phyloP scores from a whole-genome alignment of 1,284 basidiomycete genomes.

The Puccinia novopanici region DNA sequence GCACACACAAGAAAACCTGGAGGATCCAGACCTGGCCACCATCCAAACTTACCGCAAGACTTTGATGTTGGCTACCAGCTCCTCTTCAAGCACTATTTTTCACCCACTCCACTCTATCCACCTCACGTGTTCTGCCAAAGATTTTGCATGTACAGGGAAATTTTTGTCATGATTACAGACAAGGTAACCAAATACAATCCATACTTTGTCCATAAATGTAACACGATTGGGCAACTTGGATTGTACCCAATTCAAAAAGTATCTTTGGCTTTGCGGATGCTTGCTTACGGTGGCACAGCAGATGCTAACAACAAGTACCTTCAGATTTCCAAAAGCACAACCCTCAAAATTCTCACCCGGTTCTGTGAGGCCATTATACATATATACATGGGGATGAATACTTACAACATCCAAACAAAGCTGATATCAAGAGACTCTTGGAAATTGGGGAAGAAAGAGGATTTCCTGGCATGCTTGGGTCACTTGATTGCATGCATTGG shows the following conservation, averaged over 20 bases:
- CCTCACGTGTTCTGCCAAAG: not conserved
- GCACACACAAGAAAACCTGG: not conserved
- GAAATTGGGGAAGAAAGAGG: not conserved
- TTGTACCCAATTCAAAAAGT: not conserved
- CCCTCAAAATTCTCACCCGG: too few species aligned
- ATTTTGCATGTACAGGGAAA: slow-evolving; percentile 4
- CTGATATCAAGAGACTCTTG: not conserved
- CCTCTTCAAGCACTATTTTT: slow-evolving; percentile 2
- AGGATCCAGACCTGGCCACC: not conserved
- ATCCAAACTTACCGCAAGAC: not conserved
- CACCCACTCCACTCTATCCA: not conserved
- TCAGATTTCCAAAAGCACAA: not conserved
- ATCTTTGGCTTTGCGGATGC: not conserved
- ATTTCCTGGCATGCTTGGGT: slow-evolving; percentile 15
- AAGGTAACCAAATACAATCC: slow-evolving; percentile 23
- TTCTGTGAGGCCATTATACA: too few species aligned
- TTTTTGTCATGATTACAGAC: not conserved
- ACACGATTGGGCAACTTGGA: not conserved
- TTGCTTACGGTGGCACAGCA: not conserved
- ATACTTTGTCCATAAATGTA: slow-evolving; percentile 2
- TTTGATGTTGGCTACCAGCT: not conserved
- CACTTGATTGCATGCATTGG: slow-evolving; percentile 10
- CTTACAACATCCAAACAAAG: too few species aligned
- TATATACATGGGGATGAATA: too few species aligned
- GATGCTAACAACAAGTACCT: not conserved